Evolutionary conservation across 106 monocot species (phyloP), one percentile per base, ranked within the genome.

Genomic region (Dioscorea zingiberensis): DNA sequence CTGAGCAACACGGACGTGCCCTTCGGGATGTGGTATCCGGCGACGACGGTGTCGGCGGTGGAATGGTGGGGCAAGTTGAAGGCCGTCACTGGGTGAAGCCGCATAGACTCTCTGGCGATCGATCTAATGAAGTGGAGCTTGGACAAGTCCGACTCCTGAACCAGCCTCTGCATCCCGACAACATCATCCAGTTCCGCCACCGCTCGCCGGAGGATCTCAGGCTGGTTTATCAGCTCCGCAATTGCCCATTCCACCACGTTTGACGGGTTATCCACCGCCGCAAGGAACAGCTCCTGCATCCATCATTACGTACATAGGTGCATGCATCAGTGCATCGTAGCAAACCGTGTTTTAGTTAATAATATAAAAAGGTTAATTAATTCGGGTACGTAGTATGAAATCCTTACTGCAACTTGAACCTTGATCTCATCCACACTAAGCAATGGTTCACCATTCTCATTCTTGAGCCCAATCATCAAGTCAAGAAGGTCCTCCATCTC

Each of bases 31-130:
- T 59, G 54, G 63, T 71, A 85, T 25, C 77, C 81, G 2, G 74
- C 81, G 21, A 85, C 68, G 15, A 24, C 64, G 63, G 74, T 18
- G 46, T 85, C 74, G 1, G 11, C 7, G 14, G 46, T 64, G 0
- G 85, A 51, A 7, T 74, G 68, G 21, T 81, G 85, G 2, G 85
- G 85, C 6, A 73, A 67, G 64, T 81, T 85, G 61, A 85, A 80
- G 6, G 80, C 28, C 2, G 61, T 66, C 0, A 71, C 25, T 0
- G 85, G 85, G 58, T 85, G 85, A 46, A 85, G 70, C 0, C 84
- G 80, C 15, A 73, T 17, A 3, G 76, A 28, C 55, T 80, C 79
- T 0, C 84, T 58, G 16, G 64, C 66, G 17, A 68, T 70, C 4
- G 80, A 64, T 28, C 63, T 73, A 30, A 84, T 17, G 70, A 73